Conservation (phyloP, 1,284 basidiomycete genomes). For the Naganishia liquefaciens region DNA sequence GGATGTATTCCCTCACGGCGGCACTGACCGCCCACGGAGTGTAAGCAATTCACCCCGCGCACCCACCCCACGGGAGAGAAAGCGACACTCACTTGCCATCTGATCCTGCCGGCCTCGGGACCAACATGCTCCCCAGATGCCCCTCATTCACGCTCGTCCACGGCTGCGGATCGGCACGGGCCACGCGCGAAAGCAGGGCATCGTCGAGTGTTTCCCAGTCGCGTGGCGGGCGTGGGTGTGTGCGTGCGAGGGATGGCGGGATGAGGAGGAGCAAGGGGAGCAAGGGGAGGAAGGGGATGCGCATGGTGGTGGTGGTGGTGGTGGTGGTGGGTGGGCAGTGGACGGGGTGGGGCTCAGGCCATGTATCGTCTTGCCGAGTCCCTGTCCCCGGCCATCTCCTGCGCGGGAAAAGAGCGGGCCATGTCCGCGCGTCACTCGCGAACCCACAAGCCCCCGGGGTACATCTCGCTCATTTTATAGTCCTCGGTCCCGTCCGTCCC, state of each 20-base stretch:
- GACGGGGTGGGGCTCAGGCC: too few species aligned
- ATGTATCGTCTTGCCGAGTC: too few species aligned
- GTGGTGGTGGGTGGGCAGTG: neutral
- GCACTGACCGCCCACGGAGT: constrained; percentile 62
- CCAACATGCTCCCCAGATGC: constrained; percentile 76
- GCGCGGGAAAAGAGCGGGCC: neutral
- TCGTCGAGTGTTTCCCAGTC: constrained; percentile 37
- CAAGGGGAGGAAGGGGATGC: constrained; percentile 1
- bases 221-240: constrained; percentile 4
- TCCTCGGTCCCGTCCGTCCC: too few species aligned
- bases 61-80: neutral
- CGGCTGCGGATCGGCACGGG: constrained; percentile 41
- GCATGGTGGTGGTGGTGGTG: neutral
- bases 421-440: neutral
- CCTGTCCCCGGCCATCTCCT: neutral
- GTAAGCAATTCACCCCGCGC: constrained; percentile 26
- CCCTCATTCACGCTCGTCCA: constrained; percentile 45
- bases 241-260: neutral
- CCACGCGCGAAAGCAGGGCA: constrained; percentile 36
- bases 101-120: constrained; percentile 66
- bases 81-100: constrained; percentile 46
- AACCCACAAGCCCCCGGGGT: too few species aligned
- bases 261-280: neutral
- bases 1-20: constrained; percentile 73
- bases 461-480: too few species aligned